Percentiles rank a stretch among this genome's conserved stretches.
phyloP scores from a whole-genome alignment of 2,329 filamentous ascomycete genomes.

The Aspergillus sp. region DNA sequence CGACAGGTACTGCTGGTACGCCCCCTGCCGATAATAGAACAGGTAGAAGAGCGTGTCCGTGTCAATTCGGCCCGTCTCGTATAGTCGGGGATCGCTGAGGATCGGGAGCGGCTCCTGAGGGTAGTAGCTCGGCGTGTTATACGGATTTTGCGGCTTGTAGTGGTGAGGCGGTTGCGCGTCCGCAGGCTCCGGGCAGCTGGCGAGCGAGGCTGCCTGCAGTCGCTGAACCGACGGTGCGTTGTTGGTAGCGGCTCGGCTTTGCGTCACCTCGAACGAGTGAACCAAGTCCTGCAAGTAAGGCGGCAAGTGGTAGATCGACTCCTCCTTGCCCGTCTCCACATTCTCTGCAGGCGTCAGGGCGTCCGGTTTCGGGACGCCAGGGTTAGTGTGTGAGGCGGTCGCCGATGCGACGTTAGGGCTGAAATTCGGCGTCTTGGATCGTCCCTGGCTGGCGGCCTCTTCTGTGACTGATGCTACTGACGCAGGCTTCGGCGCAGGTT shows the following conservation, averaged over 20 bases:
- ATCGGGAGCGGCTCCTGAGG: constrained; percentile 86
- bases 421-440: constrained; percentile 45
- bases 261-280: constrained; percentile 79
- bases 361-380: constrained; percentile 28
- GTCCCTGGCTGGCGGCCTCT: constrained; percentile 24
- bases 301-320: constrained; percentile 84
- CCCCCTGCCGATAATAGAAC: constrained; percentile 97
- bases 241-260: constrained; percentile 54
- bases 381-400: constrained; percentile 31
- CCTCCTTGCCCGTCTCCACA: constrained; percentile 40
- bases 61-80: constrained; percentile 66
- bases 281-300: constrained; percentile 81
- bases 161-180: constrained; percentile 76
- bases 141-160: constrained; percentile 74
- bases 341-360: constrained; percentile 34
- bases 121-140: constrained; percentile 72
- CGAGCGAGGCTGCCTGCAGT: constrained; percentile 66
- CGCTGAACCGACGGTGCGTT: constrained; percentile 59
- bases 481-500: constrained; percentile 35
- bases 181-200: constrained; percentile 60
- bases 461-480: constrained; percentile 34
- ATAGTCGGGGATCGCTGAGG: constrained; percentile 83
- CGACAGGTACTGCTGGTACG: constrained; percentile 88
- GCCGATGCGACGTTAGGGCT: constrained; percentile 37
- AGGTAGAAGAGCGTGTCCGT: constrained; percentile 96